Evolutionary conservation across 176 grass and related monocot genomes (phyloP), one percentile per base, ranked within the genome.

Genomic region (Ampelocalamus luodianensis): DNA sequence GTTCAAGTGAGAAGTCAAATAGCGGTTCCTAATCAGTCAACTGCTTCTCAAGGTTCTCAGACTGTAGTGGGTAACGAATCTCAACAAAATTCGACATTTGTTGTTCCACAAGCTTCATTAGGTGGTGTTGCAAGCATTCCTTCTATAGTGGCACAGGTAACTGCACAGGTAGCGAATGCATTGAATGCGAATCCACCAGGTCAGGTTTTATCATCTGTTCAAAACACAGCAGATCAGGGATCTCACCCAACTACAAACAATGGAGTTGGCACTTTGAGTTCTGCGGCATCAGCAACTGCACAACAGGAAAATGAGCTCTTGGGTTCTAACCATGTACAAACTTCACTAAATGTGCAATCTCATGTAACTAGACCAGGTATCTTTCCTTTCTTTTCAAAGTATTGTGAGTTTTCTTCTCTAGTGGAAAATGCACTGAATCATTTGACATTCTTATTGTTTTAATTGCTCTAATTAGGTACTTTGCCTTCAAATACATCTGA

Each of bases 1-100:
- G 89, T 95, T 72, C 91, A 95, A 87, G 64, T 92, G 76, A 88
- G 89, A 45, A 81, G 89, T 68, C 96, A 90, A 67, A 79, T 64
- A 79, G 83, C 86, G 46, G 71, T 40, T 3, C 78, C 88, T 72
- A 77, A 63, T 39, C 80, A 79, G 61, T 53, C 81, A 80, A 72
- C 86, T 2, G 15, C 40, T 44, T 78, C 77, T 60, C 92, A 94
- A 85, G 81, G 62, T 76, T 83, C 81, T 37, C 80, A 82, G 20
- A 77, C 46, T 48, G 44, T 65, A 50, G 70, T 18, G 60, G 82
- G 80, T 48, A 78, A 53, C 79, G 84, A 56, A 79, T 68, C 75
- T 79, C 85, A 92, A 63, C 89, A 69, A 46, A 88, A 82, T 77
- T 55, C 68, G 16, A 37, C 89, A 79, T 54, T 60, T 74, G 24